Conservation (phyloP, 257 asterid species). For the Nicotiana paniculata region DNA sequence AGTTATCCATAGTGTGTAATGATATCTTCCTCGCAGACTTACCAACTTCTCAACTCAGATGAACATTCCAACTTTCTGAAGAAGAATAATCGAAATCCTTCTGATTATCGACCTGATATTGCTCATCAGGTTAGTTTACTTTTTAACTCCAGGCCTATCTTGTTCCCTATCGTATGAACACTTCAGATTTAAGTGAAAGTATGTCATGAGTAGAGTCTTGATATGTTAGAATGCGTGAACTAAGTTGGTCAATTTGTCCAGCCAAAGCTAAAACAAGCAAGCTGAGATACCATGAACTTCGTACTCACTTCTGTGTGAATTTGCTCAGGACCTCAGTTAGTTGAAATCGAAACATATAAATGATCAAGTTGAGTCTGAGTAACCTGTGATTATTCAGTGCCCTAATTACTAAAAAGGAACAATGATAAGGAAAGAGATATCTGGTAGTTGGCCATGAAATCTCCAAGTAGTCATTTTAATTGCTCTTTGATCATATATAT, state of each 20-base stretch:
- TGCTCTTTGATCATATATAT: background rate
- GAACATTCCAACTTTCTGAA: conserved; percentile 55
- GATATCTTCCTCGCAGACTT: conserved; percentile 29
- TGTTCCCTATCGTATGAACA: background rate
- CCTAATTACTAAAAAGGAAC: background rate
- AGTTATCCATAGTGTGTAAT: background rate
- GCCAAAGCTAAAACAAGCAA: background rate
- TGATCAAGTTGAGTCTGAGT: background rate
- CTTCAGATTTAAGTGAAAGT: background rate
- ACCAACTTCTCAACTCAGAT: conserved; percentile 84
- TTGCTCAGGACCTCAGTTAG: background rate
- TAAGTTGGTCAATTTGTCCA: background rate
- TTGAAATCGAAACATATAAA: background rate
- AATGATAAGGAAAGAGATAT: background rate
- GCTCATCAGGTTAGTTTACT: conserved; percentile 61
- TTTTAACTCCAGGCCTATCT: background rate
- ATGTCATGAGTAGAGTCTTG: background rate
- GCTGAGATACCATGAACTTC: background rate
- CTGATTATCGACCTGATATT: conserved; percentile 81
- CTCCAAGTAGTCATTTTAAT: background rate
- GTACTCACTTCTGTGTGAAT: background rate
- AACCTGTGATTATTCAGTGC: background rate
- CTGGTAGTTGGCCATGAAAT: background rate
- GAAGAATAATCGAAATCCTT: conserved; percentile 58
- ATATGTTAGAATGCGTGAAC: background rate